phyloP scores from a whole-genome alignment of 805 yeast genomes.

The Ogataea neopini region DNA sequence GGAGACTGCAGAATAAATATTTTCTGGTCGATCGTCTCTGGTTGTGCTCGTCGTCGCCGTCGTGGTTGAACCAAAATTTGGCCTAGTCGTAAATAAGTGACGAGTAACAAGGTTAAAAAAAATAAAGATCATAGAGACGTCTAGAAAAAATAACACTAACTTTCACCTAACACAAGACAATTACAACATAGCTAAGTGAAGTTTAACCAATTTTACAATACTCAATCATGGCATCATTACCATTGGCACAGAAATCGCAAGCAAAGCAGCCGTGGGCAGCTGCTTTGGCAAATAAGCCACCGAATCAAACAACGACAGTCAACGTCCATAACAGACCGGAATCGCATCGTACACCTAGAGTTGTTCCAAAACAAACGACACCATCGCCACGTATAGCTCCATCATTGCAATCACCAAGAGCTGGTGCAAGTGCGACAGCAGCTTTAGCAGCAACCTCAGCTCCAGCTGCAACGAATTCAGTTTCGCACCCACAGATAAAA shows the following conservation, averaged over 20 bases:
- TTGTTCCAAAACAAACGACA: slow-evolving; percentile 13
- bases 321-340: not conserved
- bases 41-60: not conserved
- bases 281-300: slow-evolving; percentile 13
- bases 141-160: not conserved
- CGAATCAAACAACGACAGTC: not conserved
- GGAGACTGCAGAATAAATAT: not conserved
- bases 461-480: not conserved
- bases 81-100: not conserved
- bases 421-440: not conserved
- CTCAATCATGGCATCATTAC: slow-evolving; percentile 11
- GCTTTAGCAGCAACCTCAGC: not conserved
- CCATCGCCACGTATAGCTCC: not conserved
- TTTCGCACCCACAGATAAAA: not conserved
- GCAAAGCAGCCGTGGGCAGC: slow-evolving; percentile 23
- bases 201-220: not conserved
- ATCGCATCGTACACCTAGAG: slow-evolving; percentile 10
- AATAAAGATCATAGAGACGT: not conserved
- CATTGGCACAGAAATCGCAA: slow-evolving; percentile 13
- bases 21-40: slow-evolving; percentile 1
- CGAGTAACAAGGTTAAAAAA: not conserved
- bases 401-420: slow-evolving; percentile 1
- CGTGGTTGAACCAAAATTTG: not conserved
- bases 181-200: not conserved
- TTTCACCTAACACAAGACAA: too few species aligned